Base-by-base conservation (phyloP, 73 alveolate genomes). In the Paramecium biaurelia region DNA sequence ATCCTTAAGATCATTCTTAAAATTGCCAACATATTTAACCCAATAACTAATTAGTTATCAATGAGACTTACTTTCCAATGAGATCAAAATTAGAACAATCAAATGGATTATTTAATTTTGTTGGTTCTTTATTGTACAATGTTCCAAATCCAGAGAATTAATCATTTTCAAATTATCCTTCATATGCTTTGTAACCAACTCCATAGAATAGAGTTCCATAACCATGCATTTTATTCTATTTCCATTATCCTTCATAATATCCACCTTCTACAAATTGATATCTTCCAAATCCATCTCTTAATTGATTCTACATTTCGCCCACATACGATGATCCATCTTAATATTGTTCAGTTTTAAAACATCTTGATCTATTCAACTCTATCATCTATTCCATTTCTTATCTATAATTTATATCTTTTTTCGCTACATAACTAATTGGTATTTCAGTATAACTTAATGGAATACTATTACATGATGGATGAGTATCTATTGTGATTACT, bases 11-110 rank as follows among this genome's bases (percentile, higher is more conserved):
- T 89, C 94, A 70, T 89, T 63, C 34, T 70, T 43, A 72, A 89
- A 89, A 26, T 89, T 41, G 24, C 94, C 94, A 41, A 70, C 67
- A 63, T 89, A 59, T 35, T 89, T 89, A 10, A 89, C 56, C 76
- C 87, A 63, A 28, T 28, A 70, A 49, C 82, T 86, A 18, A 18
- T n/a, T 5, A 14, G 1, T 15, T 23, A 72, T 47, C 24, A 14
- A 14, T 47, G 2, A 15, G 23, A 12, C 37, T 72, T 72, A 72
- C 86, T 79, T 47, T 45, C 57, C 90, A 24, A 79, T 79, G 4
- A 23, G 20, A 23, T 45, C 74, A 47, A 79, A 79, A 79, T 79
- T 23, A 20, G 76, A 24, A 14, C 45, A 79, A 79, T 79, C 90
- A 79, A 79, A 79, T 11, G 34, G 21, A 42, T 1, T 4, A 23